Evolutionary conservation across 2,329 filamentous ascomycete species (phyloP), one percentile per base, ranked within the genome.

Genomic region (Stagonosporopsis rhizophila): DNA sequence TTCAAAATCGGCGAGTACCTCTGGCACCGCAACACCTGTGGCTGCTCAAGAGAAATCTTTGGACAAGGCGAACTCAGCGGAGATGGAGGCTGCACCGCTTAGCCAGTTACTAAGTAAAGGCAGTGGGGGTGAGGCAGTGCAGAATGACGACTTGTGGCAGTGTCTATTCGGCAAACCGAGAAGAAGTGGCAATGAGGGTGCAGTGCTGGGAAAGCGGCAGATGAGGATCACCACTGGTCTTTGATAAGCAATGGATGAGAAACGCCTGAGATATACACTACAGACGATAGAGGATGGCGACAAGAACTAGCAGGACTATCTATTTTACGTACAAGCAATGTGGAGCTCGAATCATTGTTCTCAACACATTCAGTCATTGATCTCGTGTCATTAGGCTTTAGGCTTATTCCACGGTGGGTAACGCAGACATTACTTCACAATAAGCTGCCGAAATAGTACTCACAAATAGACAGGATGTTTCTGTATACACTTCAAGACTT

Each of bases 41-140:
- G 45, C 40, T 19, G 60, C 87, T 52, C 71, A 87, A 63, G 84
- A 91, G 69, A 78, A 83, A 58, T 81, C 83, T 17, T 80, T 98
- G 14, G 93, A 97, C 60, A 87, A 84, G 14, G 93, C 93, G 1
- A 96, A 98, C 70, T 91, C 91, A 3, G 78, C 90, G 41, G 92
- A 97, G 76, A 76, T 97, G 65, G 86, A 96, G 76, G 84, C 89
- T 58, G 89, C 89, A 6, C 82, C 86, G 1, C 76, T 96, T 32
- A 83, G 84, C 0, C 88, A 85, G 63, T 75, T 97, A 53, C 85
- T 97, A 77, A 88, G 88, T 62, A 85, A 84, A 56, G 85, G 84
- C 52, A 83, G 85, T 2, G 88, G 88, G 0, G 94, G 94, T 0
- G 95, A 98, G 76, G 80, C 90, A 53, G 90, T 98, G 3, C 83